Percentiles rank a stretch among this genome's conserved stretches.
Evolutionary conservation across 768 basidiomycete genomes (phyloP).

Genomic region (Phylloporus sp.): DNA sequence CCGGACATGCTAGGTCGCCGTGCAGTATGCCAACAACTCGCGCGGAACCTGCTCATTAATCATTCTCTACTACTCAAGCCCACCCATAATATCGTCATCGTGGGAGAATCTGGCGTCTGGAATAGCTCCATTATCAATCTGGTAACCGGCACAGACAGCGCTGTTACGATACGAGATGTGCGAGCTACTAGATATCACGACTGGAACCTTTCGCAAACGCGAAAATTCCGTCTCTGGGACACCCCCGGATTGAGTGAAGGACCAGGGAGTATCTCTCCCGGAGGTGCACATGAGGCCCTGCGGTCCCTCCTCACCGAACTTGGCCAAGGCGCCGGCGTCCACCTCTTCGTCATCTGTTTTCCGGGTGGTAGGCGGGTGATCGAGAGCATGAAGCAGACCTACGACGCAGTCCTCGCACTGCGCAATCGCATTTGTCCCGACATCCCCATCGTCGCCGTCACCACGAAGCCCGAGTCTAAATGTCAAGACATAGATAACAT

Average conservation of each 20-base stretch:
- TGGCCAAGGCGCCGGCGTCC: conserved; percentile 10
- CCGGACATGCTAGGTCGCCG: conserved; percentile 16
- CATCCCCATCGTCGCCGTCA: conserved; percentile 15
- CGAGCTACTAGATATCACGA: conserved; percentile 22
- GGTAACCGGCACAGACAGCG: conserved; percentile 15
- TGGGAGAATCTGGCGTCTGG: conserved; percentile 36
- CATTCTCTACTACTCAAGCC: conserved; percentile 17
- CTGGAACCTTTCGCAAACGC: conserved; percentile 16
- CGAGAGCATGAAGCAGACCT: conserved; percentile 16
- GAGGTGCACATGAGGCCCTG: conserved; percentile 15
- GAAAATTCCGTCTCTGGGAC: conserved; percentile 25
- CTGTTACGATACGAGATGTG: conserved; percentile 13
- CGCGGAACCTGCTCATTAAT: conserved; percentile 19
- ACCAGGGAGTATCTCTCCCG: conserved; percentile 12
- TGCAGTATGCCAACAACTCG: conserved; percentile 15
- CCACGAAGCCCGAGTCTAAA: conserved; percentile 17
- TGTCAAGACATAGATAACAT: not conserved
- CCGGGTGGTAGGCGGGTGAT: conserved; percentile 19
- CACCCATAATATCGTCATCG: conserved; percentile 33
- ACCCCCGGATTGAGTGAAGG: too few relatives aligned
- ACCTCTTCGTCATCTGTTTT: conserved; percentile 20
- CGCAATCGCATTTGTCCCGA: conserved; percentile 15
- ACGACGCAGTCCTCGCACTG: conserved; percentile 13
- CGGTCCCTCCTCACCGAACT: conserved; percentile 22
- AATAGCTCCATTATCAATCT: conserved; percentile 22